Conservation (phyloP, 2,329 filamentous ascomycete genomes). For the Clarireedia homoeocarpa region DNA sequence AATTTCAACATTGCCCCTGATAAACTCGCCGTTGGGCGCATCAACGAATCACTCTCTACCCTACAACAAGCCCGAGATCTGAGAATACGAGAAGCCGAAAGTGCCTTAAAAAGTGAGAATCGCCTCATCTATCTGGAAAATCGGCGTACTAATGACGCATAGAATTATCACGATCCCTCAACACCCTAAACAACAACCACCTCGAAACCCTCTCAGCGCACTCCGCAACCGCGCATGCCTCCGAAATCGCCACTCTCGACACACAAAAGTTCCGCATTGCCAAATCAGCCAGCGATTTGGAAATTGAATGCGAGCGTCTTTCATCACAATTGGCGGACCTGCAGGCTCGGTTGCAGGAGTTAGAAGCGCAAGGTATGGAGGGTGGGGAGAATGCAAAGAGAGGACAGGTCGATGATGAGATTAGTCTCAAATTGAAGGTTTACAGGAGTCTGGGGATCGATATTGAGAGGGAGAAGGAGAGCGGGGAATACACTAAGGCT, state of each 20-base stretch:
- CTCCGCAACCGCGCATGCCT: slow-evolving; percentile 72
- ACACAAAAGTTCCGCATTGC: slow-evolving; percentile 90
- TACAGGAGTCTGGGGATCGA: slow-evolving; percentile 90
- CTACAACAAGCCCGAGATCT: slow-evolving; percentile 79
- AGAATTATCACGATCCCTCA: slow-evolving; percentile 66
- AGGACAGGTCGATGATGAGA: slow-evolving; percentile 53
- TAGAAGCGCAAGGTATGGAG: slow-evolving; percentile 83
- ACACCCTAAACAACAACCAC: slow-evolving; percentile 68
- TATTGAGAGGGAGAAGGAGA: slow-evolving; percentile 60
- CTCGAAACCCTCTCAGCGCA: slow-evolving; percentile 67
- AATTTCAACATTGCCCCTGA: slow-evolving; percentile 95
- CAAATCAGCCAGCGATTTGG: slow-evolving; percentile 82
- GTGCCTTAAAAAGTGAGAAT: slow-evolving; percentile 50
- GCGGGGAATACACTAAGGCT: slow-evolving; percentile 76
- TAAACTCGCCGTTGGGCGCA: slow-evolving; percentile 73
- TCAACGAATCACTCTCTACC: slow-evolving; percentile 73
- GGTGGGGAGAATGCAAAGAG: slow-evolving; percentile 41
- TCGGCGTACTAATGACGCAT: slow-evolving; percentile 8
- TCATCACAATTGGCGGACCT: slow-evolving; percentile 70
- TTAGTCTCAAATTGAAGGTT: slow-evolving; percentile 73
- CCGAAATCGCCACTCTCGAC: slow-evolving; percentile 77
- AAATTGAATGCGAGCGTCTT: slow-evolving; percentile 92
- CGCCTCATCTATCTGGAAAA: slow-evolving; percentile 20
- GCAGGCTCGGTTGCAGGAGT: slow-evolving; percentile 65
- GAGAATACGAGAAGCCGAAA: slow-evolving; percentile 63